Evolutionary conservation across 768 basidiomycete species (phyloP).

Genomic region (Tricholoma hemisulphureum): DNA sequence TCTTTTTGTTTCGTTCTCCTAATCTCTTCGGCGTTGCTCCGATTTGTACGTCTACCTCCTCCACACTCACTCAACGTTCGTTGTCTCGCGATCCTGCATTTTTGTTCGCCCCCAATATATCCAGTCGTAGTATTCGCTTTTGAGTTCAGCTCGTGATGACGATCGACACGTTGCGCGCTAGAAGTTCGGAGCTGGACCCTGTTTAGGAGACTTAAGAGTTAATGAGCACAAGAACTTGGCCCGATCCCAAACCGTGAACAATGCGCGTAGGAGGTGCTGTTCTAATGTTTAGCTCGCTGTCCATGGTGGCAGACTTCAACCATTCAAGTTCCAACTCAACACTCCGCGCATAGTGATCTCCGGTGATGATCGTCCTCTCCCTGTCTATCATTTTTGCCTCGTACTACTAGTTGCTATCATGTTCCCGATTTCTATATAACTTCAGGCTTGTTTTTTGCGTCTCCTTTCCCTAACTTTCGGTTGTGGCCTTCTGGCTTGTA

Average conservation of each 20-base stretch:
- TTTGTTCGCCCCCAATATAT: background rate
- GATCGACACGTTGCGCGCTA: constrained; percentile 3
- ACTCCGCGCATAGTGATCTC: constrained; percentile 13
- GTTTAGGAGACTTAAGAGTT: background rate
- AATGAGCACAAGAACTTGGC: constrained; percentile 2
- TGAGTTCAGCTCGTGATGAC: constrained; percentile 1
- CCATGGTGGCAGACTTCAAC: background rate
- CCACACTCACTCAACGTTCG: constrained; percentile 8
- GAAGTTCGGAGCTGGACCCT: background rate
- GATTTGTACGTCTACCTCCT: constrained; percentile 19
- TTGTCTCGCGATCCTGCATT: constrained; percentile 1
- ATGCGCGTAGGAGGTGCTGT: background rate
- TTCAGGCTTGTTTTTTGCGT: background rate
- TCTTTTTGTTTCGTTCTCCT: constrained; percentile 10
- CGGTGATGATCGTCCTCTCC: constrained; percentile 15
- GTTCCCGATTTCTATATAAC: constrained; percentile 16
- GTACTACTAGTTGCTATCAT: constrained; percentile 10
- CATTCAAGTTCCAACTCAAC: background rate
- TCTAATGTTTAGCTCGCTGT: background rate
- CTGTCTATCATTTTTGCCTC: constrained; percentile 14
- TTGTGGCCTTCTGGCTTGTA: constrained; percentile 1
- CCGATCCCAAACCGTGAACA: constrained; percentile 2
- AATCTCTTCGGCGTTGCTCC: constrained; percentile 12
- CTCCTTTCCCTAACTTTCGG: background rate
- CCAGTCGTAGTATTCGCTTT: constrained; percentile 3